phyloP scores from a whole-genome alignment of 148 eudicot genomes.

The Chenopodium album region DNA sequence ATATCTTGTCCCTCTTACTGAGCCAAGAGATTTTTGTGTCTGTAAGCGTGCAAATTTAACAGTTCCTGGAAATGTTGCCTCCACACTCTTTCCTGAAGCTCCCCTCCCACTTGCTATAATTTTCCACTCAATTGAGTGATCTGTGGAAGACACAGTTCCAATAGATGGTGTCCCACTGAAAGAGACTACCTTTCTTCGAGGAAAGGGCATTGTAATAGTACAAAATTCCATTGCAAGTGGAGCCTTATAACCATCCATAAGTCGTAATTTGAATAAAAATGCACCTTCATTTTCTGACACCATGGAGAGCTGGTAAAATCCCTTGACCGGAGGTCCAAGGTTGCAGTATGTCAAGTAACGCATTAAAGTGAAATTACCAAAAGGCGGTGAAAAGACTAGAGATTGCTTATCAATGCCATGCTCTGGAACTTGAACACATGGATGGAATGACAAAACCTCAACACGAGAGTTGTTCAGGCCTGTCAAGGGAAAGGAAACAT shows the following conservation, averaged over 20 bases:
- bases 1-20: slow-evolving; percentile 38
- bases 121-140: slow-evolving; percentile 91
- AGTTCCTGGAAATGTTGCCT: slow-evolving; percentile 95
- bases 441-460: slow-evolving; percentile 77
- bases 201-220: slow-evolving; percentile 95
- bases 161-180: slow-evolving; percentile 88
- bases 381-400: slow-evolving; percentile 84
- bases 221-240: slow-evolving; percentile 91
- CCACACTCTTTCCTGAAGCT: slow-evolving; percentile 80
- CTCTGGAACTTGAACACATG: slow-evolving; percentile 98
- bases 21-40: slow-evolving; percentile 50
- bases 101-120: slow-evolving; percentile 76
- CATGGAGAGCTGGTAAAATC: slow-evolving; percentile 97
- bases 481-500: slow-evolving; percentile 84
- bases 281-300: slow-evolving; percentile 99
- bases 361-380: slow-evolving; percentile 81
- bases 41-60: slow-evolving; percentile 81
- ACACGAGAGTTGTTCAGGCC: slow-evolving; percentile 59
- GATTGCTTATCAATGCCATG: slow-evolving; percentile 82
- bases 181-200: slow-evolving; percentile 74
- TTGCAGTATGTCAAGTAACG: slow-evolving; percentile 70
- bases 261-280: slow-evolving; percentile 73
- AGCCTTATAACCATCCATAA: slow-evolving; percentile 87
- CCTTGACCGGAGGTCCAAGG: slow-evolving; percentile 83
- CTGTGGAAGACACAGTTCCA: slow-evolving; percentile 76